Evolutionary conservation across 257 asterid genomes (phyloP).

Genomic region (Nicotiana paniculata): DNA sequence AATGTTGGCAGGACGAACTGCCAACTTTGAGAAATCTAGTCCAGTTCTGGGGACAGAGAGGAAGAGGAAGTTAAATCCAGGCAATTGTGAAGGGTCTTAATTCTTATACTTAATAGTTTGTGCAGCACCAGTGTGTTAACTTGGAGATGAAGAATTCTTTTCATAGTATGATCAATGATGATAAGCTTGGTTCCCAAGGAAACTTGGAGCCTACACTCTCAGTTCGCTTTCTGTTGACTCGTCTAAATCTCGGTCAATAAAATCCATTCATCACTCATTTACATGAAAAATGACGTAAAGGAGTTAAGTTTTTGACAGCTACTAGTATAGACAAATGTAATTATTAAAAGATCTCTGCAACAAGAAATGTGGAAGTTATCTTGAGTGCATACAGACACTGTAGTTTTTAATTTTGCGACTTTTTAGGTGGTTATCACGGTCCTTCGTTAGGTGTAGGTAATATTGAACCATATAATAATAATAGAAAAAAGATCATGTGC

Average conservation of each 20-base stretch:
- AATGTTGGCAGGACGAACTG: background rate
- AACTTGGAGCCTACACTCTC: background rate
- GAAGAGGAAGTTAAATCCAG: background rate
- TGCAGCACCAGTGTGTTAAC: background rate
- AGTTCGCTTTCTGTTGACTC: background rate
- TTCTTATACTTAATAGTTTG: background rate
- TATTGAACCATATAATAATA: background rate
- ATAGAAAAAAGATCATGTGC: background rate
- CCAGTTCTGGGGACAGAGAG: background rate
- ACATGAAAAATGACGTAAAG: background rate
- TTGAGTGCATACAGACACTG: background rate
- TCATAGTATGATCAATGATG: background rate
- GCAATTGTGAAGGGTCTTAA: background rate
- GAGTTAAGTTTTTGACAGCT: background rate
- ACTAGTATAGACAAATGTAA: background rate
- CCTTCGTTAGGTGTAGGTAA: background rate
- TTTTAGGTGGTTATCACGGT: background rate
- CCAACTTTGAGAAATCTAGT: background rate
- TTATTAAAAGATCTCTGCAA: background rate
- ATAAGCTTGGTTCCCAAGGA: background rate
- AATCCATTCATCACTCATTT: background rate
- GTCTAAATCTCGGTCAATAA: background rate
- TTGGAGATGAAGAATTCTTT: background rate
- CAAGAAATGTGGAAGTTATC: background rate
- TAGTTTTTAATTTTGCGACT: background rate